Base-by-base conservation (phyloP, 1,284 basidiomycete species). In the Ustilago bromivora region DNA sequence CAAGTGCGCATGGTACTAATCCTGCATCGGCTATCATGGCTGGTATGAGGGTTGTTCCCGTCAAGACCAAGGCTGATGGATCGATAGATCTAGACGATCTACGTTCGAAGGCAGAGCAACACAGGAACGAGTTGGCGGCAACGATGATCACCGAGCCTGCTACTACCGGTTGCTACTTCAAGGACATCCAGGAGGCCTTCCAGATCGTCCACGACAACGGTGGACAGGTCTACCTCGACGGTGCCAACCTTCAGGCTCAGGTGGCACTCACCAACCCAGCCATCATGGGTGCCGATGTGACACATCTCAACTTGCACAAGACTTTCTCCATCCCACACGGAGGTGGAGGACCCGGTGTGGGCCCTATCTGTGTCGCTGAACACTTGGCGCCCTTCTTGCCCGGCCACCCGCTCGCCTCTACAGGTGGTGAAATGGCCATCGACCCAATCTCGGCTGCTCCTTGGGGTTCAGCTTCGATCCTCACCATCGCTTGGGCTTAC, bases 241-340 rank as follows among this genome's bases (percentile, higher is more conserved):
- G 91, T 80, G 96, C 96, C 61, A 98, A 99, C 86, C 89, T 98
- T 80, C 98, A 99, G 86, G 95, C 95, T 34, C 94, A 98, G 85
- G 91, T 99, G 77, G 96, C 96, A 32, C 86, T 98, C 64, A 98
- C 96, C 28, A 95, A 95, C 85, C 95, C 96, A n/a, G 94, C 93
- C 5, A 92, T 91, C 38, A 97, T 96, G 84, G 96, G 96, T 59
- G 96, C 95, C 65, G 96, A 99, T 87, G 95, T 99, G 47, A 97
- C 95, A 84, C 96, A 99, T 87, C 90, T 98, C 89, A 99, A 99
- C 88, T 88, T 99, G 58, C 96, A 99, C 90, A 98, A 98, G 88
- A 95, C 94, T 0, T 95, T 96, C 83, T 92, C 93, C 8, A 96
- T 96, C 85, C 97, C 96, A 34, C 96, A 99, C 86, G 96, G 96